Conservation (phyloP, 2,329 filamentous ascomycete species). For the Penicillium thymicola region DNA sequence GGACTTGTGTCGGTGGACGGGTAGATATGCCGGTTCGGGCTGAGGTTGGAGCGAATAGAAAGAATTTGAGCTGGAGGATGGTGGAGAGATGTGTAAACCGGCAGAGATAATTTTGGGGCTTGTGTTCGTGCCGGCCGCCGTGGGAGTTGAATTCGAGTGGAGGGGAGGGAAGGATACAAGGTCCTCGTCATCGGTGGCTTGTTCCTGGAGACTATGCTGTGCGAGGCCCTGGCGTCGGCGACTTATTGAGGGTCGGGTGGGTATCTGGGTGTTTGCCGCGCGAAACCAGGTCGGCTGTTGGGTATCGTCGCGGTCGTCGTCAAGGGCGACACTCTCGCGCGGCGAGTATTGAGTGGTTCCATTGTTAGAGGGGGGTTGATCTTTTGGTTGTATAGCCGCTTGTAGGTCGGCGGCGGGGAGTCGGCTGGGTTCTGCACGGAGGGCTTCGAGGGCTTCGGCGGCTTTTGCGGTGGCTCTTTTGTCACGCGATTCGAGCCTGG, state of each 20-base stretch:
- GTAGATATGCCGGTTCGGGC: slow-evolving; percentile 34
- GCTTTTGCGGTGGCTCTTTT: slow-evolving; percentile 26
- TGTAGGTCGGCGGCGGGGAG: slow-evolving; percentile 8
- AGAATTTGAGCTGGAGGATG: slow-evolving; percentile 61
- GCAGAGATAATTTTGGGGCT: slow-evolving; percentile 14
- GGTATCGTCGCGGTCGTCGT: slow-evolving; percentile 9
- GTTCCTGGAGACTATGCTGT: slow-evolving; percentile 60
- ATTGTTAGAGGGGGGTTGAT: slow-evolving; percentile 5
- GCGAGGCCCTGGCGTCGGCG: slow-evolving; percentile 41
- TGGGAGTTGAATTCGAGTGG: slow-evolving; percentile 31
- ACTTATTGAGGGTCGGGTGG: slow-evolving; percentile 21
- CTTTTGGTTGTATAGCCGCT: not conserved
- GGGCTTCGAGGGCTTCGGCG: slow-evolving; percentile 19
- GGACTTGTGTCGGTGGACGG: slow-evolving; percentile 35
- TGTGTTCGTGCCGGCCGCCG: slow-evolving; percentile 12
- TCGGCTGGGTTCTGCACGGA: slow-evolving; percentile 9
- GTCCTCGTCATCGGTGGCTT: slow-evolving; percentile 83
- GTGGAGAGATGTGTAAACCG: slow-evolving; percentile 32
- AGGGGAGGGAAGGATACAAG: slow-evolving; percentile 60
- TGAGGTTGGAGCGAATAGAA: slow-evolving; percentile 53
- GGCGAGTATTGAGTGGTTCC: slow-evolving; percentile 6
- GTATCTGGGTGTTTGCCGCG: slow-evolving; percentile 15
- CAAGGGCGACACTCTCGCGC: slow-evolving; percentile 11
- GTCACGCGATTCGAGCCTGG: slow-evolving; percentile 35
- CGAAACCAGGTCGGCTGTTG: slow-evolving; percentile 20